A percentile compares a stretch with the other conserved stretches of the same genome.
Conservation (phyloP, 805 yeast species). For the Nakazawaea holstii region DNA sequence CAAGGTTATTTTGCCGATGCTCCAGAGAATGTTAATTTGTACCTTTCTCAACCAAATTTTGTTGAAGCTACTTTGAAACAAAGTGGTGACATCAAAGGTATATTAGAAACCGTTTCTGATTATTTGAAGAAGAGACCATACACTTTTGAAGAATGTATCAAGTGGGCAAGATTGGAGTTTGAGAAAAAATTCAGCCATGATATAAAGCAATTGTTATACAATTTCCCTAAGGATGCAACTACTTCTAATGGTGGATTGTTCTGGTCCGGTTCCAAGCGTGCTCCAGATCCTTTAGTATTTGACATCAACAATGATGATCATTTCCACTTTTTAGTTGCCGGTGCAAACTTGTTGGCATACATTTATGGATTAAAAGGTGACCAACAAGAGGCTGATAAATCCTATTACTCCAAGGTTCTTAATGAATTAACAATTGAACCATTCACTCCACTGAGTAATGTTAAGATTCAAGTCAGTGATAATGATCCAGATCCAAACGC, state of each 20-base stretch:
- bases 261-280: constrained; percentile 98
- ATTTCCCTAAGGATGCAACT: constrained; percentile 91
- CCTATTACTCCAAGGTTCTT: constrained; percentile 49
- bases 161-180: constrained; percentile 91
- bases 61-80: constrained; percentile 90
- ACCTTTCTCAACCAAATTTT: constrained; percentile 85
- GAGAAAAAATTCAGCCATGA: constrained; percentile 83
- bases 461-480: constrained; percentile 80
- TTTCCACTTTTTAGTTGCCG: constrained; percentile 78
- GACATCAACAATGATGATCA: constrained; percentile 75
- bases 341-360: constrained; percentile 86
- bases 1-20: constrained; percentile 86
- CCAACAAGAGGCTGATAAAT: constrained; percentile 41
- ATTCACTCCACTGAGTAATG: constrained; percentile 69
- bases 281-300: constrained; percentile 81
- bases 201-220: constrained; percentile 82
- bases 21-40: constrained; percentile 91
- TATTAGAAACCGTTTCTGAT: constrained; percentile 72
- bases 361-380: constrained; percentile 87
- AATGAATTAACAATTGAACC: constrained; percentile 45
- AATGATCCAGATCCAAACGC: constrained; percentile 87
- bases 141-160: constrained; percentile 87
- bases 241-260: constrained; percentile 90
- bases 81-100: constrained; percentile 85
- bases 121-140: constrained; percentile 80